Evolutionary conservation across 495 filamentous ascomycete genomes (phyloP).

Genomic region (Articulospora tetracladia): DNA sequence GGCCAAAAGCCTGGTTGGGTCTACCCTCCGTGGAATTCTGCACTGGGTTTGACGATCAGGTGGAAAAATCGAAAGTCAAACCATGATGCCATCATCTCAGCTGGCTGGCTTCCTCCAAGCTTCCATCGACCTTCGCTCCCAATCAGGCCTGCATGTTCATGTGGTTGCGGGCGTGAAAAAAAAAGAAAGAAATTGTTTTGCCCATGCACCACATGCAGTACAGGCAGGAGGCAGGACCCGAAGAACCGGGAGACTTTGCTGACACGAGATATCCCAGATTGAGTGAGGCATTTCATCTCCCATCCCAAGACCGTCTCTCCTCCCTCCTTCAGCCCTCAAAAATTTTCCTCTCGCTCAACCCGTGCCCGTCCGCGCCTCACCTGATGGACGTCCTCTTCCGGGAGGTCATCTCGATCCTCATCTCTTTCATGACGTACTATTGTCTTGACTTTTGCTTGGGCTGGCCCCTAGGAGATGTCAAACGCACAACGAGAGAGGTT

Average conservation of each 20-base stretch:
- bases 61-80: background rate
- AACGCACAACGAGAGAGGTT: constrained; percentile 1
- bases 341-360: background rate
- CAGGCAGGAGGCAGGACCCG: background rate
- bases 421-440: background rate
- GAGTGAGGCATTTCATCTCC: background rate
- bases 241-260: background rate
- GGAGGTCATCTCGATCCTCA: no score
- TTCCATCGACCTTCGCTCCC: background rate
- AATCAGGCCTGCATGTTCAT: no score
- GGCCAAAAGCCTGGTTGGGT: no score
- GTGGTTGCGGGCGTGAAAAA: no score
- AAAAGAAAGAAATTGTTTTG: no score
- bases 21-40: background rate
- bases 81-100: background rate
- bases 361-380: no score
- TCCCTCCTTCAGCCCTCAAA: background rate
- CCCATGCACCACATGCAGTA: background rate
- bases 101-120: background rate
- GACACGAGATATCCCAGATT: background rate
- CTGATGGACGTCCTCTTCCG: no score
- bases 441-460: background rate
- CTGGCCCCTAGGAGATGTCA: background rate
- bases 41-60: background rate
- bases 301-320: background rate